Evolutionary conservation across 345 rosid genomes (phyloP), one percentile per base, ranked within the genome.

Genomic region (Physaria fendleri): DNA sequence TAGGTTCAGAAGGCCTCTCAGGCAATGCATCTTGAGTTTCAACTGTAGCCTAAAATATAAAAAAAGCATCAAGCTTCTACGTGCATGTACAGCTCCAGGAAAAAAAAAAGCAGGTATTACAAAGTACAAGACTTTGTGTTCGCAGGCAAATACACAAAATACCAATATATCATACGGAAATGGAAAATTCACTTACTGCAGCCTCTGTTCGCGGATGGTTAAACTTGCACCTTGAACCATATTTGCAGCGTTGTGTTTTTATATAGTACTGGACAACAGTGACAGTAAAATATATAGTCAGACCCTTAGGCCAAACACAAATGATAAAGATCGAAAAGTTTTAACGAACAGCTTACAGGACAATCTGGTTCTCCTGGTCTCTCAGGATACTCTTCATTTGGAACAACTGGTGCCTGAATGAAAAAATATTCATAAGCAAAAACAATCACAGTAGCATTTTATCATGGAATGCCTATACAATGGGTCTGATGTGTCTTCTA

Each of bases 191-290:
- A 55, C 64, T 56, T 77, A 88, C 98, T 77, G 11, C 55, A 50
- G 47, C 37, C 62, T 65, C 70, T 58, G 67, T 81, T 72, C 59
- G 82, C 5, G 96, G 98, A 79, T 92, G 98, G 81, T 92, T 92
- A 76, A 92, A 92, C 80, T 75, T 88, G 93, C 98, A 92, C 70
- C 78, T 85, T 15, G 65, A 55, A 34, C 88, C 98, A 77, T 82
- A 92, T 78, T 84, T 92, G 89, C 96, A 92, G 64, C 79, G 84
- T 77, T 84, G 93, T 44, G 98, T 92, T 74, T 92, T 92, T 41
- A 92, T 18, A 65, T 81, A 92, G 74, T 78, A 92, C 98, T 92
- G 78, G 78, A 16, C 43, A 51, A 25, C 23, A 83, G 59, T 11
- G 17, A 17, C 38, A 13, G 6, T 33, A 34, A 30, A 68, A 41